Percentiles rank a stretch among this genome's conserved stretches.
phyloP scores from a whole-genome alignment of 805 yeast species.

The Nakazawaea anatomiae region DNA sequence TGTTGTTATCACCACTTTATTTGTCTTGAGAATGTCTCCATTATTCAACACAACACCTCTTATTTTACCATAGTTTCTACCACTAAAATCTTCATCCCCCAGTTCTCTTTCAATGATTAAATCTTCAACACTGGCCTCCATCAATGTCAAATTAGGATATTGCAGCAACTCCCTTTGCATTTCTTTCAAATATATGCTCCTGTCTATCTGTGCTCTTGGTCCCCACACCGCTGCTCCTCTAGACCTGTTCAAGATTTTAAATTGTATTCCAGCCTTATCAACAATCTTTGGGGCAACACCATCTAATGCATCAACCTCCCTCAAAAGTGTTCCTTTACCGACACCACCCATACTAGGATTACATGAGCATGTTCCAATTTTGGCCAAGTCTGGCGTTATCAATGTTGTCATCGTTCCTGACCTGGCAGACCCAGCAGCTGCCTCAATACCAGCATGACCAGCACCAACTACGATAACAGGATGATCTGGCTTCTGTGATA shows the following conservation, averaged over 20 bases:
- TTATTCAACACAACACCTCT: slow-evolving; percentile 69
- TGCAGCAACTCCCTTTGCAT: slow-evolving; percentile 65
- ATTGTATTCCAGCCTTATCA: slow-evolving; percentile 90
- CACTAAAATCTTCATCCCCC: slow-evolving; percentile 24
- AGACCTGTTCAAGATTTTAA: slow-evolving; percentile 76
- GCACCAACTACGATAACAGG: slow-evolving; percentile 93
- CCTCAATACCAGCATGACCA: slow-evolving; percentile 99
- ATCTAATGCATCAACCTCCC: slow-evolving; percentile 95
- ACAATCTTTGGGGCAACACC: slow-evolving; percentile 86
- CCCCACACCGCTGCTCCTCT: slow-evolving; percentile 99
- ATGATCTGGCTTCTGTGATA: slow-evolving; percentile 25
- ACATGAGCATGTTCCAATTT: slow-evolving; percentile 93
- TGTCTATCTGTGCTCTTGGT: slow-evolving; percentile 93
- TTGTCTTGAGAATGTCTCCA: slow-evolving; percentile 55
- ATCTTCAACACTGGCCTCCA: slow-evolving; percentile 81
- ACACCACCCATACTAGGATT: slow-evolving; percentile 98
- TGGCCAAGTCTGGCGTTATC: slow-evolving; percentile 67
- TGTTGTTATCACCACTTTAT: slow-evolving; percentile 81
- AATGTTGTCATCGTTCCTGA: slow-evolving; percentile 66
- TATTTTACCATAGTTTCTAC: slow-evolving; percentile 40
- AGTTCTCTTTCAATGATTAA: slow-evolving; percentile 50
- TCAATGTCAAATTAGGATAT: slow-evolving; percentile 51
- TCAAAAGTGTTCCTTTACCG: slow-evolving; percentile 88
- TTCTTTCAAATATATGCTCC: slow-evolving; percentile 67
- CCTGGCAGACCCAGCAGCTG: slow-evolving; percentile 90